A percentile compares a stretch with the other conserved stretches of the same genome.
phyloP scores from a whole-genome alignment of 2,329 filamentous ascomycete genomes.

The Talaromyces sp. region DNA sequence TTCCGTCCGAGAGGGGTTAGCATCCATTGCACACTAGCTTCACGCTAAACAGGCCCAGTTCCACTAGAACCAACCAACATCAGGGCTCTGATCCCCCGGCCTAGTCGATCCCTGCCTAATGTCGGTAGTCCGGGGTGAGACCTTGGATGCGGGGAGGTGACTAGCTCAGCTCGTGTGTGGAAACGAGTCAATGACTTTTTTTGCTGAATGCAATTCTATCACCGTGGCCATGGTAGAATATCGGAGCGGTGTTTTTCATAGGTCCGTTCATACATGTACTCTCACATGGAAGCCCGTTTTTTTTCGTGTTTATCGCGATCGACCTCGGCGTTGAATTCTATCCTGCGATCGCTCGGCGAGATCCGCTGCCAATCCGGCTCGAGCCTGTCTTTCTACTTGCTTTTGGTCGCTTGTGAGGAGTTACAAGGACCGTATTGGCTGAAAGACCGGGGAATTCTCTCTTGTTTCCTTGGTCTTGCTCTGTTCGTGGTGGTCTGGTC shows the following conservation, averaged over 20 bases:
- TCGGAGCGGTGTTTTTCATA: background rate
- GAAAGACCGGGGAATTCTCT: slow-evolving; percentile 10
- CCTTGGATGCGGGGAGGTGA: slow-evolving; percentile 11
- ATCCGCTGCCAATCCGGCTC: slow-evolving; percentile 13
- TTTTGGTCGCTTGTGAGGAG: slow-evolving; percentile 6
- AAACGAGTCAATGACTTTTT: background rate
- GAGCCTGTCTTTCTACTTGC: background rate
- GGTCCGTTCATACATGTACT: background rate
- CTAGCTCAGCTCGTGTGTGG: background rate
- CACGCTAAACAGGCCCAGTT: background rate
- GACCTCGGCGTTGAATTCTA: slow-evolving; percentile 12
- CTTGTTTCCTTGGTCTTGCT: background rate
- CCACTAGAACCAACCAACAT: background rate
- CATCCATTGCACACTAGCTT: background rate
- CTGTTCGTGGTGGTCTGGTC: too few relatives aligned
- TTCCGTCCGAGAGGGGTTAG: slow-evolving; percentile 7
- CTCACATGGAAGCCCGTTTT: slow-evolving; percentile 13
- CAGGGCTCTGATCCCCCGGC: slow-evolving; percentile 7
- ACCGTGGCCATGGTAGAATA: background rate
- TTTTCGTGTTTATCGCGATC: slow-evolving; percentile 7
- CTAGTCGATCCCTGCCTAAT: slow-evolving; percentile 10
- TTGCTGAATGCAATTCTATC: background rate
- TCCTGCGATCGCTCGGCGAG: slow-evolving; percentile 3
- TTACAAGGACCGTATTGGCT: slow-evolving; percentile 7
- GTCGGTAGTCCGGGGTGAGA: slow-evolving; percentile 8